Percentiles rank a stretch among this genome's conserved stretches.
Evolutionary conservation across 106 monocot genomes (phyloP).

Genomic region (Gastrodia elata): DNA sequence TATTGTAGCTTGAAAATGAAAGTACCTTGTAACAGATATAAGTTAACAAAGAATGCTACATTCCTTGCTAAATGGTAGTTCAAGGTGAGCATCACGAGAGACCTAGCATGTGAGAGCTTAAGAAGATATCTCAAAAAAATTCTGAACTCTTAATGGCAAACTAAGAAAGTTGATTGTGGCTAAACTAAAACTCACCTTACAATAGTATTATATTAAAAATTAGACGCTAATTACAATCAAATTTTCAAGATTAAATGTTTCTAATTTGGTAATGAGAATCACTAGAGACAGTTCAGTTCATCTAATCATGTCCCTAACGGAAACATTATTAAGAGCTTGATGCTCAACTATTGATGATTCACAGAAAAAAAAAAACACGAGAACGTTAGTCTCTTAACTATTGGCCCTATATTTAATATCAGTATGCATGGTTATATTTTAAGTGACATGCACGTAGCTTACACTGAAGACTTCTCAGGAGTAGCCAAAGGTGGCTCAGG

Average conservation of each 20-base stretch:
- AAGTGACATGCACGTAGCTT: slow-evolving; percentile 1
- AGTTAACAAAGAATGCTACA: neutral
- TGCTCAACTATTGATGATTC: neutral
- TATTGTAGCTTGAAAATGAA: neutral
- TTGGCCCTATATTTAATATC: neutral
- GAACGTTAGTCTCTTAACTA: too few relatives aligned
- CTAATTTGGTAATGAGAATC: slow-evolving; percentile 1
- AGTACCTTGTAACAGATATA: neutral
- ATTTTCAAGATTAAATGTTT: neutral
- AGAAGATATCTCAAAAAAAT: neutral
- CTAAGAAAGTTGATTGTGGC: neutral
- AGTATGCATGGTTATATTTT: neutral
- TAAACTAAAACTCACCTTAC: neutral
- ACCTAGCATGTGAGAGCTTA: neutral
- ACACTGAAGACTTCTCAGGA: slow-evolving; percentile 44
- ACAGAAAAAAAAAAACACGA: neutral
- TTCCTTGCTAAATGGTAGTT: neutral
- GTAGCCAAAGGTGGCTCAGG: slow-evolving; percentile 46
- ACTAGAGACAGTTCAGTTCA: neutral
- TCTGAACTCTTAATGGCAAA: neutral
- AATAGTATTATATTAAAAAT: too few relatives aligned
- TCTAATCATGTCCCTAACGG: neutral
- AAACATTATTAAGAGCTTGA: neutral
- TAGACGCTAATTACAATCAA: neutral
- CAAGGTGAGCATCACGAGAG: neutral